phyloP scores from a whole-genome alignment of 371 early-diverging fungal genomes.

The Nematocida displodere region DNA sequence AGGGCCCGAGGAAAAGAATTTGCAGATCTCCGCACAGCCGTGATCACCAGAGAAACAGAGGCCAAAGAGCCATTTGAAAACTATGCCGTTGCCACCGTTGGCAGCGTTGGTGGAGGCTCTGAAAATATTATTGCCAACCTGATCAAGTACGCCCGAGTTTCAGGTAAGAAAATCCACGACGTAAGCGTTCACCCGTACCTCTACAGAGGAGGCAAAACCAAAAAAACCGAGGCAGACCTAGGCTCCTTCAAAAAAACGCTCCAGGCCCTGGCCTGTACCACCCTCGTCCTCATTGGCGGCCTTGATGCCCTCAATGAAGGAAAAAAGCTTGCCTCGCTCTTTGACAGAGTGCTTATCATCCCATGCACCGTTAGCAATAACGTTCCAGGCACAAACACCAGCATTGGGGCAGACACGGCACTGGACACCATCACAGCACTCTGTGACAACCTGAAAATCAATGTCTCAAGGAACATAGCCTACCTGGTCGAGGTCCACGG shows the following conservation, averaged over 20 bases:
- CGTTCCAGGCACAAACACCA: constrained; percentile 89
- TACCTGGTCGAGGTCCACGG: constrained; percentile 96
- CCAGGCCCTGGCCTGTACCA: background rate
- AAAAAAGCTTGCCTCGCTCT: constrained; percentile 4
- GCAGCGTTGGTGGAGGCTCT: constrained; percentile 20
- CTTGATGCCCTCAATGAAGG: constrained; percentile 39
- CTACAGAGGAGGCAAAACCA: constrained; percentile 63
- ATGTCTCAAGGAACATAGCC: constrained; percentile 78
- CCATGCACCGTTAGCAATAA: constrained; percentile 95
- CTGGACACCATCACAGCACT: constrained; percentile 84
- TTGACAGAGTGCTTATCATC: constrained; percentile 68
- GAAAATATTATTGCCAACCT: constrained; percentile 25
- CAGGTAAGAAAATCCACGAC: background rate
- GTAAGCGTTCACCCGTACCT: constrained; percentile 14
- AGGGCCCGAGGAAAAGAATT: constrained; percentile 41
- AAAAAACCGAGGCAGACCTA: background rate
- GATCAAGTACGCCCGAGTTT: background rate
- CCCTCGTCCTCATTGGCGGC: constrained; percentile 36
- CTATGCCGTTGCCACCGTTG: background rate
- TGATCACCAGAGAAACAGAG: background rate
- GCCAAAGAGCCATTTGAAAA: constrained; percentile 2
- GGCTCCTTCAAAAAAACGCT: constrained; percentile 1
- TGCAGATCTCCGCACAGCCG: constrained; percentile 24
- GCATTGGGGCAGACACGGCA: constrained; percentile 90
- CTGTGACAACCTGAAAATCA: constrained; percentile 83